Evolutionary conservation across 768 basidiomycete genomes (phyloP).

Genomic region (Atractiella rhizophila): DNA sequence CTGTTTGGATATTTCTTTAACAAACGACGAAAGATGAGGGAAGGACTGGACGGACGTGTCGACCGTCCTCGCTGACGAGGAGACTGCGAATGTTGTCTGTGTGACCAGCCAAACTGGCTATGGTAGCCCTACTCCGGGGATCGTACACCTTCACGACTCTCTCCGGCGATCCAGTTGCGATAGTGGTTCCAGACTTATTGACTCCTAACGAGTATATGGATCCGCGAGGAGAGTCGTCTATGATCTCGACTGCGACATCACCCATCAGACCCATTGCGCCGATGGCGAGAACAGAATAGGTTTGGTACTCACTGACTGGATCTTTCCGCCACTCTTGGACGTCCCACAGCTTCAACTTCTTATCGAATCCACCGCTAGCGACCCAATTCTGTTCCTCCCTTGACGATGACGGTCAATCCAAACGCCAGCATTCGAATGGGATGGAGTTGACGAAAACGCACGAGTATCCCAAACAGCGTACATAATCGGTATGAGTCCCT

Average conservation of each 20-base stretch:
- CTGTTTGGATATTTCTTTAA: constrained; percentile 48
- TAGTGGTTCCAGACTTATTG: constrained; percentile 49
- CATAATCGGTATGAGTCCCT: constrained; percentile 20
- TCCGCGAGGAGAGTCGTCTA: constrained; percentile 41
- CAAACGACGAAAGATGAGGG: constrained; percentile 34
- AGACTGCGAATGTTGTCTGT: constrained; percentile 89
- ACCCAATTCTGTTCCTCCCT: constrained; percentile 66
- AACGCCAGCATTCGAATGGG: background rate
- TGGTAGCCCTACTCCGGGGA: constrained; percentile 51
- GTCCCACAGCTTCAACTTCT: constrained; percentile 87
- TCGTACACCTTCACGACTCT: constrained; percentile 81
- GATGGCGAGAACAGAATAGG: constrained; percentile 10
- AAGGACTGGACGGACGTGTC: constrained; percentile 28
- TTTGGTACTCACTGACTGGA: constrained; percentile 2
- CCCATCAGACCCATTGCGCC: constrained; percentile 14
- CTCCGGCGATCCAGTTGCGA: constrained; percentile 80
- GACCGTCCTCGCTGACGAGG: constrained; percentile 74
- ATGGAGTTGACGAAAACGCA: no score
- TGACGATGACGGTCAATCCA: background rate
- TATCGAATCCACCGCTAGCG: constrained; percentile 80
- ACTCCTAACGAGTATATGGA: constrained; percentile 48
- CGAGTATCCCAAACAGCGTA: constrained; percentile 17
- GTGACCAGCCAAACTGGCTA: constrained; percentile 68
- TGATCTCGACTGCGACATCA: constrained; percentile 20
- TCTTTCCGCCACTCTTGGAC: constrained; percentile 26